These are phyloP conservation scores for Gastrodia elata DNA, from an alignment of 106 monocot genomes.

Conservation along the genomic window DNA sequence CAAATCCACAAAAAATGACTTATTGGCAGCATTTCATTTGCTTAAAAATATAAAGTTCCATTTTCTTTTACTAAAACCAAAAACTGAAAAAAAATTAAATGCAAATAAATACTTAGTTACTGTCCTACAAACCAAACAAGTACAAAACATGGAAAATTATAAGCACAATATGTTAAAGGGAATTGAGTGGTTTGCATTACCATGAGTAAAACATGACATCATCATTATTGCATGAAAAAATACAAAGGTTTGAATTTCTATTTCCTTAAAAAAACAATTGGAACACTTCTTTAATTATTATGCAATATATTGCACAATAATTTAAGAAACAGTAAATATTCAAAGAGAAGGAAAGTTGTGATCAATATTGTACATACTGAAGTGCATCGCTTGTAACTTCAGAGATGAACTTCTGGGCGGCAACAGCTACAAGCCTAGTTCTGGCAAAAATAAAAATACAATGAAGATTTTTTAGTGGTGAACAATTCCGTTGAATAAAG, in stretches of 20 bases:
- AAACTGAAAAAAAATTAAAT: too few relatives aligned
- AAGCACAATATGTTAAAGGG: neutral
- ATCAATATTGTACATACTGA: slow-evolving; percentile 52
- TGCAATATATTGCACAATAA: neutral
- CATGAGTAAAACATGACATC: neutral
- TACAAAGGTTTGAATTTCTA: neutral
- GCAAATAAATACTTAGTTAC: too few relatives aligned
- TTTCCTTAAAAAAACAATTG: neutral
- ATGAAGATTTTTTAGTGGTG: neutral
- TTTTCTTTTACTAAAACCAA: too few relatives aligned
- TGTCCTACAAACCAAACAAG: too few relatives aligned
- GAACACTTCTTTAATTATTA: neutral
- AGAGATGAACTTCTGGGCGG: slow-evolving; percentile 84
- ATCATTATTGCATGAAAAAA: neutral
- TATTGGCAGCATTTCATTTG: too few relatives aligned
- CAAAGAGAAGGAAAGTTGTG: neutral
- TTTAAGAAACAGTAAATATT: neutral
- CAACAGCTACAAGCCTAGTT: slow-evolving; percentile 88
- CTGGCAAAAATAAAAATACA: slow-evolving; percentile 33
- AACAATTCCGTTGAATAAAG: neutral
- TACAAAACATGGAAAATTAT: too few relatives aligned
- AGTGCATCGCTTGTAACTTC: slow-evolving; percentile 96
- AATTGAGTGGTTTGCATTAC: neutral
- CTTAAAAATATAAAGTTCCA: too few relatives aligned
- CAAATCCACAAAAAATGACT: too few relatives aligned